Percentiles rank a stretch among this genome's conserved stretches.
phyloP scores from a whole-genome alignment of 2,329 filamentous ascomycete genomes.

The Grosmannia clavigera region DNA sequence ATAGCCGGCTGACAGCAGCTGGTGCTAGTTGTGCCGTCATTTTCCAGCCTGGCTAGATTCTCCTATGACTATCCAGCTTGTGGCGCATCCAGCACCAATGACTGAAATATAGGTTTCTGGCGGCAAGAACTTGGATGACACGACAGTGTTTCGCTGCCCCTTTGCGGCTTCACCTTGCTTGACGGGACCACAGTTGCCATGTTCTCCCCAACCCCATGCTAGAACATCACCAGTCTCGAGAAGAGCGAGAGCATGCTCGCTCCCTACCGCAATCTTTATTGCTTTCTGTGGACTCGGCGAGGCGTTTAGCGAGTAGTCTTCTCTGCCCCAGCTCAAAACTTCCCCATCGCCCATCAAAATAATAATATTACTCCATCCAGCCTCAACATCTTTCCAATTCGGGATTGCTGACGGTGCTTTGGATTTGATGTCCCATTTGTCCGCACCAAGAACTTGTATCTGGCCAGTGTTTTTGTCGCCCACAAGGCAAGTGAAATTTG shows the following conservation, averaged over 20 bases:
- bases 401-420: conserved; percentile 38
- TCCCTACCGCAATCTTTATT: conserved; percentile 62
- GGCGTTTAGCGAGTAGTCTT: conserved; percentile 73
- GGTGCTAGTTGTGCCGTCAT: neutral
- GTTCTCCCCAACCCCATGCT: conserved; percentile 94
- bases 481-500: conserved; percentile 73
- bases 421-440: conserved; percentile 58
- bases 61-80: conserved; percentile 54
- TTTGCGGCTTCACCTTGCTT: conserved; percentile 50
- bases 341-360: conserved; percentile 49
- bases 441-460: conserved; percentile 56
- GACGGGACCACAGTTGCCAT: conserved; percentile 75
- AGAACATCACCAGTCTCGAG: conserved; percentile 54
- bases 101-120: conserved; percentile 38
- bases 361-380: conserved; percentile 76
- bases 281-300: conserved; percentile 46
- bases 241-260: conserved; percentile 76
- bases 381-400: conserved; percentile 55
- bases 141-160: conserved; percentile 55
- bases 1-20: neutral
- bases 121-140: conserved; percentile 41
- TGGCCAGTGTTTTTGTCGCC: conserved; percentile 41
- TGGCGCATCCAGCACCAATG: conserved; percentile 80
- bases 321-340: conserved; percentile 65
- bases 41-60: neutral